phyloP scores from a whole-genome alignment of 768 basidiomycete genomes.

The Xerocomus brunneocitrinus region DNA sequence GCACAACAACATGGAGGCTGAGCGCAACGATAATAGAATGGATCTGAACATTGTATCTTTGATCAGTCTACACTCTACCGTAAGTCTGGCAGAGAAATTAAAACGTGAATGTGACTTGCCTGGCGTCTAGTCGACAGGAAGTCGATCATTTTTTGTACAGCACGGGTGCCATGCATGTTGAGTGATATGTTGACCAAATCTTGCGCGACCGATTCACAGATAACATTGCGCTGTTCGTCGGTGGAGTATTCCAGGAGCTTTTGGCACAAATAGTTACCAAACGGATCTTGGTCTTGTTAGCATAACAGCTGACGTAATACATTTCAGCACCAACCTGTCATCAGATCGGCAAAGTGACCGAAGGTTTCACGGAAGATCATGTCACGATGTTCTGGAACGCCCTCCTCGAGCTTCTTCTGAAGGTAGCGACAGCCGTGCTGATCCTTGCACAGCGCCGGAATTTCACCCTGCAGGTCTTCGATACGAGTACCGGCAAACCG shows the following conservation, averaged over 20 bases:
- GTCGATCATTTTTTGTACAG: slow-evolving; percentile 99
- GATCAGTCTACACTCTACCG: slow-evolving; percentile 64
- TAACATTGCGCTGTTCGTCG: slow-evolving; percentile 94
- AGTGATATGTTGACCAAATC: slow-evolving; percentile 97
- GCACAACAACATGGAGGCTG: slow-evolving; percentile 94
- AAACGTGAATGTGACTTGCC: slow-evolving; percentile 48
- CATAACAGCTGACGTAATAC: not conserved
- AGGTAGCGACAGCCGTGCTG: slow-evolving; percentile 98
- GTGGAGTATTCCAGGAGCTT: slow-evolving; percentile 95
- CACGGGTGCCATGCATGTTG: slow-evolving; percentile 99
- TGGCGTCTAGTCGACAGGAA: slow-evolving; percentile 93
- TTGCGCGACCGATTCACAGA: slow-evolving; percentile 96
- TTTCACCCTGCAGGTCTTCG: slow-evolving; percentile 94
- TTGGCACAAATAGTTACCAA: slow-evolving; percentile 99
- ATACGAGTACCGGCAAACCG: slow-evolving; percentile 94
- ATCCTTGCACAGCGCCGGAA: slow-evolving; percentile 92
- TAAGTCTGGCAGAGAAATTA: slow-evolving; percentile 49
- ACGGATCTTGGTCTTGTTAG: slow-evolving; percentile 63
- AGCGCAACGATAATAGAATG: slow-evolving; percentile 95
- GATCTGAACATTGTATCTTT: slow-evolving; percentile 84
- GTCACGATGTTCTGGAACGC: slow-evolving; percentile 90
- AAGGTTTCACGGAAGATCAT: slow-evolving; percentile 99
- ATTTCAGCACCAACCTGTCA: slow-evolving; percentile 67
- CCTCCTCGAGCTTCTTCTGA: slow-evolving; percentile 98
- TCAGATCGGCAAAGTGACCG: slow-evolving; percentile 94